Conservation (phyloP, 2,329 filamentous ascomycete genomes). For the Nemania sp. region DNA sequence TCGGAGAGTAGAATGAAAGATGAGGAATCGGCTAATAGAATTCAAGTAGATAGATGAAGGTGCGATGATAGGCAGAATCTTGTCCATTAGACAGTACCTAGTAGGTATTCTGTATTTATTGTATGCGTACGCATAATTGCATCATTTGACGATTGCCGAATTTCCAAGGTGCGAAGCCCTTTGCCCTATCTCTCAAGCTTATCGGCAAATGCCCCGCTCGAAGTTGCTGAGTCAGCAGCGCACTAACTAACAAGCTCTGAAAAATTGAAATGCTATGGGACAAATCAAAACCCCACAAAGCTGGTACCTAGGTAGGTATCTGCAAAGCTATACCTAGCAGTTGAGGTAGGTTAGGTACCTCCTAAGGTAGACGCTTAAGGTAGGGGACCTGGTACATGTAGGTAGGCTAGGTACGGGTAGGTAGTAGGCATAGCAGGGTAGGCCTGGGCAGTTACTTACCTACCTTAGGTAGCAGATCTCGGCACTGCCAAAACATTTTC, state of each 20-base stretch:
- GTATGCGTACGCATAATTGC: not conserved
- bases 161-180: slow-evolving; percentile 32
- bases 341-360: not conserved
- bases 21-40: too few species aligned
- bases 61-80: not conserved
- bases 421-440: too few species aligned
- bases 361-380: too few species aligned
- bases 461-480: not conserved
- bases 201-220: slow-evolving; percentile 14
- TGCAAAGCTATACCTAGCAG: not conserved
- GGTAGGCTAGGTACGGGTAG: too few species aligned
- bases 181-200: slow-evolving; percentile 25
- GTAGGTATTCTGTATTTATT: not conserved
- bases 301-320: not conserved
- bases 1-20: not conserved
- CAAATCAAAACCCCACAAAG: slow-evolving; percentile 32
- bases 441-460: too few species aligned
- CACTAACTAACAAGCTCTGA: slow-evolving; percentile 42
- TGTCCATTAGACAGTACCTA: too few species aligned
- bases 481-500: slow-evolving; percentile 29
- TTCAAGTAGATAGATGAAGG: not conserved
- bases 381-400: too few species aligned
- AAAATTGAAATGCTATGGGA: slow-evolving; percentile 25
- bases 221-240: slow-evolving; percentile 40
- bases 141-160: not conserved